Evolutionary conservation across 2,329 filamentous ascomycete genomes (phyloP).

Genomic region (Ophiocordyceps camponoti-saundersi): DNA sequence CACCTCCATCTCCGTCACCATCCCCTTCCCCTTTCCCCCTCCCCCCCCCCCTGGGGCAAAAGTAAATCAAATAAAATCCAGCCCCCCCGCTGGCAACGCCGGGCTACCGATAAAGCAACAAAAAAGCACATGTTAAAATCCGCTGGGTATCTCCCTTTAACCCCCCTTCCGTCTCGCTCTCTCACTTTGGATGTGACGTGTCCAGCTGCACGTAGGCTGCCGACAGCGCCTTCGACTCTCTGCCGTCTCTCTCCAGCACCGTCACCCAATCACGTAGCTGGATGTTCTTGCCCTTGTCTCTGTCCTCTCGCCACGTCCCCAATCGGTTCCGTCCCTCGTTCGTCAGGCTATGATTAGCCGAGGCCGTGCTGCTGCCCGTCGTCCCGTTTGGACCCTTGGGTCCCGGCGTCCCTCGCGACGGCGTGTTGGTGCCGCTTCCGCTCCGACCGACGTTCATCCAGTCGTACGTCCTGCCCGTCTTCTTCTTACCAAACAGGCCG

Average conservation of each 20-base stretch:
- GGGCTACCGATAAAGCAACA: neutral
- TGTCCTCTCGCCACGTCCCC: slow-evolving; percentile 65
- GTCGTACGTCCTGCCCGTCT: slow-evolving; percentile 50
- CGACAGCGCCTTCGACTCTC: slow-evolving; percentile 46
- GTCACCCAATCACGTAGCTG: slow-evolving; percentile 72
- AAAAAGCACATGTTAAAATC: neutral
- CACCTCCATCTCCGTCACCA: no score
- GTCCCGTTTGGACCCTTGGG: slow-evolving; percentile 16
- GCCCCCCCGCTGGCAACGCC: neutral
- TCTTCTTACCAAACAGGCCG: slow-evolving; percentile 38
- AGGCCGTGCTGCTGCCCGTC: slow-evolving; percentile 11
- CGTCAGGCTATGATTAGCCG: slow-evolving; percentile 26
- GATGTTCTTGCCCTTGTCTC: slow-evolving; percentile 58
- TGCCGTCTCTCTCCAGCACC: slow-evolving; percentile 64
- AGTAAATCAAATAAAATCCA: neutral
- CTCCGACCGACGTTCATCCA: slow-evolving; percentile 48
- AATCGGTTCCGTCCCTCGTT: slow-evolving; percentile 44
- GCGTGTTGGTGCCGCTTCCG: slow-evolving; percentile 37
- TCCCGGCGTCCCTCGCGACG: slow-evolving; percentile 18
- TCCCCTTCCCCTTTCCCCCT: neutral
- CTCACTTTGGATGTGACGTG: slow-evolving; percentile 24
- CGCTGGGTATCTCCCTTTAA: neutral
- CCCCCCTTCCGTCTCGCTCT: neutral
- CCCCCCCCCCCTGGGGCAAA: no score
- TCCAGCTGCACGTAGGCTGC: slow-evolving; percentile 37